phyloP scores from a whole-genome alignment of 2,329 filamentous ascomycete species.

The Geosmithia flava region DNA sequence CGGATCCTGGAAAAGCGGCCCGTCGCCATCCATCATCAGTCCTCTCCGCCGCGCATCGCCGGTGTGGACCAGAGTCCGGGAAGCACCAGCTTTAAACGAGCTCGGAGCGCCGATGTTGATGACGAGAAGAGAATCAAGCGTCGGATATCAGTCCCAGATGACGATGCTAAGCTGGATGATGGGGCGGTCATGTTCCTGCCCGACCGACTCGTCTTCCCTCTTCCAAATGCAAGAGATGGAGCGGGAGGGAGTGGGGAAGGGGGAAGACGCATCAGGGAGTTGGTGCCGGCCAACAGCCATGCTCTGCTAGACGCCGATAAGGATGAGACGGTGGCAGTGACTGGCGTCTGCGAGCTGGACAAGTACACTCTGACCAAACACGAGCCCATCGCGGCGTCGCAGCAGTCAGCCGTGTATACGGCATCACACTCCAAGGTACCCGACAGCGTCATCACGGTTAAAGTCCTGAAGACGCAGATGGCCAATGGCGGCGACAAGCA shows the following conservation, averaged over 20 bases:
- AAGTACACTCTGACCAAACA: slow-evolving; percentile 42
- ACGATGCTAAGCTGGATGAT: slow-evolving; percentile 22
- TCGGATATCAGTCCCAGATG: slow-evolving; percentile 19
- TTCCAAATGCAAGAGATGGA: slow-evolving; percentile 25
- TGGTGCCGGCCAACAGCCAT: slow-evolving; percentile 32
- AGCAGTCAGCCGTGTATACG: slow-evolving; percentile 42
- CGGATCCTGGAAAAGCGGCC: slow-evolving; percentile 43
- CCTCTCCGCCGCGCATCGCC: slow-evolving; percentile 13
- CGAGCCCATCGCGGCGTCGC: slow-evolving; percentile 42
- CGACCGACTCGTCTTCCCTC: slow-evolving; percentile 38
- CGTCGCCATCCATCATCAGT: slow-evolving; percentile 24
- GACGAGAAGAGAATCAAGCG: slow-evolving; percentile 29
- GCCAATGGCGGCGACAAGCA: slow-evolving; percentile 27
- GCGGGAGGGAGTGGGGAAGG: not conserved
- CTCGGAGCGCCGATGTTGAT: slow-evolving; percentile 26
- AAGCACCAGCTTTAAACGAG: slow-evolving; percentile 36
- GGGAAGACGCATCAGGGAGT: slow-evolving; percentile 28
- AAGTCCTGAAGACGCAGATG: slow-evolving; percentile 43
- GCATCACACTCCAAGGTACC: slow-evolving; percentile 39
- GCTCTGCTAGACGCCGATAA: slow-evolving; percentile 37
- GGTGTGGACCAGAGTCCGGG: slow-evolving; percentile 17
- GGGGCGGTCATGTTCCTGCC: slow-evolving; percentile 43
- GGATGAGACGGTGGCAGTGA: slow-evolving; percentile 35
- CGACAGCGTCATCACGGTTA: slow-evolving; percentile 44
- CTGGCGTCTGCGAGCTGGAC: slow-evolving; percentile 37